These are phyloP conservation scores for Maudiozyma saulgeensis DNA, from an alignment of 805 yeast species.

Conservation along the genomic window DNA sequence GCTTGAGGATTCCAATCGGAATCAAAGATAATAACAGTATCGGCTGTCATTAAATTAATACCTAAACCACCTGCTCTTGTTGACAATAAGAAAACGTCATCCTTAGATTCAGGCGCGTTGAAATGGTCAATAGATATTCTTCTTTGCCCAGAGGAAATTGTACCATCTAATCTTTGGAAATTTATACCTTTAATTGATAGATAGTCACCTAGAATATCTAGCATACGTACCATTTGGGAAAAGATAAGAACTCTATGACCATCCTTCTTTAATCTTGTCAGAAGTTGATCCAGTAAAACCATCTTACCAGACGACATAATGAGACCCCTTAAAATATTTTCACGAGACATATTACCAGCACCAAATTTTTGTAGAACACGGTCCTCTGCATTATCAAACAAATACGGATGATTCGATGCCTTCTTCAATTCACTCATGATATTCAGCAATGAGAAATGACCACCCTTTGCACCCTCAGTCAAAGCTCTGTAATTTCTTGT, in stretches of 20 bases:
- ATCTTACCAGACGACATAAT: constrained; percentile 97
- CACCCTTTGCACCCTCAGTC: constrained; percentile 70
- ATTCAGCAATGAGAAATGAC: constrained; percentile 75
- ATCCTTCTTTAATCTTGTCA: constrained; percentile 76
- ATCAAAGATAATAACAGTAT: constrained; percentile 94
- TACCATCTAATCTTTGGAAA: constrained; percentile 93
- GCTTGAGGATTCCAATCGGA: constrained; percentile 99
- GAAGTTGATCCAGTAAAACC: constrained; percentile 86
- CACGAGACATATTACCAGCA: constrained; percentile 51
- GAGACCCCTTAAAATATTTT: constrained; percentile 75
- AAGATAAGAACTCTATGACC: constrained; percentile 94
- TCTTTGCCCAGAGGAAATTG: constrained; percentile 88
- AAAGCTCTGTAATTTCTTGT: constrained; percentile 88
- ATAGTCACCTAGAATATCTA: constrained; percentile 92
- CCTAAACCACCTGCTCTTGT: constrained; percentile 99
- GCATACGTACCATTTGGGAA: constrained; percentile 94
- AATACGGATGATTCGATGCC: constrained; percentile 94
- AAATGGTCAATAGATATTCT: constrained; percentile 93
- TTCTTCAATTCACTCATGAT: constrained; percentile 93
- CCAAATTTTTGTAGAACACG: constrained; percentile 62
- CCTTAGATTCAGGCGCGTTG: constrained; percentile 87
- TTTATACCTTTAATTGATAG: constrained; percentile 75
- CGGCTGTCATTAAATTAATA: constrained; percentile 97
- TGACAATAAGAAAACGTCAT: constrained; percentile 79
- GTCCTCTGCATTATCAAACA: constrained; percentile 88